Percentiles rank a stretch among this genome's conserved stretches.
Evolutionary conservation across 257 asterid species (phyloP).

Genomic region (Gentiana straminea): DNA sequence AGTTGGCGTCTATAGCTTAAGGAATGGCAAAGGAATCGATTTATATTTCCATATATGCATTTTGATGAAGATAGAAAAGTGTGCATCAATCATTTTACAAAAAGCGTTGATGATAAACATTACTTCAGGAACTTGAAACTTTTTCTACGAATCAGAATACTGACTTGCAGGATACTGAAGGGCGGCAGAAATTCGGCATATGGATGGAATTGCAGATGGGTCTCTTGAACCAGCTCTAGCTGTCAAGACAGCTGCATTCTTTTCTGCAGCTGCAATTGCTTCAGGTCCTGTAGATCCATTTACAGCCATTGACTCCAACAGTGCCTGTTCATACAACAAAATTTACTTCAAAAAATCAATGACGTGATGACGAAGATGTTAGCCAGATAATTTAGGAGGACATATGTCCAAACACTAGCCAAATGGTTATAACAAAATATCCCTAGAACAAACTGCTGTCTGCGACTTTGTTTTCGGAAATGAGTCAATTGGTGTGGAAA

Average conservation of each 20-base stretch:
- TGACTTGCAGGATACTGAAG: conserved; percentile 91
- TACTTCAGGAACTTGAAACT: neutral
- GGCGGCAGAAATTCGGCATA: conserved; percentile 96
- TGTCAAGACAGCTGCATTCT: conserved; percentile 74
- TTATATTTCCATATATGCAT: neutral
- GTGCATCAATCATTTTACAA: too few relatives aligned
- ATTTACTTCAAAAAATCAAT: conserved; percentile 1
- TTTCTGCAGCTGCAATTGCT: conserved; percentile 84
- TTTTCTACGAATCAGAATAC: conserved; percentile 12
- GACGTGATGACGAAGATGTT: too few relatives aligned
- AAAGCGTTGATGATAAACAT: too few relatives aligned
- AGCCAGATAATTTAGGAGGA: conserved; percentile 5
- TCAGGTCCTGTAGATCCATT: conserved; percentile 88
- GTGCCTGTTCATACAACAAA: conserved; percentile 46
- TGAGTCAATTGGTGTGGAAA: too few relatives aligned
- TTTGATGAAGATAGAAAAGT: neutral
- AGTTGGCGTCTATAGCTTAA: too few relatives aligned
- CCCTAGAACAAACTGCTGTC: too few relatives aligned
- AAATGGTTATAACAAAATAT: too few relatives aligned
- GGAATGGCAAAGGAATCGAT: too few relatives aligned
- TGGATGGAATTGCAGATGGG: conserved; percentile 96
- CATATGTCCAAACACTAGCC: neutral
- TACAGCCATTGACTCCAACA: conserved; percentile 75
- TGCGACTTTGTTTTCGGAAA: too few relatives aligned
- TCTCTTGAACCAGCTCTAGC: conserved; percentile 98